These are phyloP conservation scores for Sungouiella blattae DNA, from an alignment of 805 yeast species.

Conservation along the genomic window DNA sequence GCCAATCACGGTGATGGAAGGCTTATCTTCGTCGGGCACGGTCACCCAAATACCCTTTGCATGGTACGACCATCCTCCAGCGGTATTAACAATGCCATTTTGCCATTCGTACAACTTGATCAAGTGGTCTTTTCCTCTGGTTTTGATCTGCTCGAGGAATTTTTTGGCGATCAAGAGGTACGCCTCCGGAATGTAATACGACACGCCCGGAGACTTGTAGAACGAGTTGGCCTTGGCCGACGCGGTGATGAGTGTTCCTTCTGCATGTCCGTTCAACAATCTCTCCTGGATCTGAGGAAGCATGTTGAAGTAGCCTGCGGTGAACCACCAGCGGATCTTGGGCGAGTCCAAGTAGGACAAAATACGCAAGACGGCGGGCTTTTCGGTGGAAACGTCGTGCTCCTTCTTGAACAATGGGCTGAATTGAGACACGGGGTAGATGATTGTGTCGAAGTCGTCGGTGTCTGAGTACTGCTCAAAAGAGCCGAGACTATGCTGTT, in stretches of 20 bases:
- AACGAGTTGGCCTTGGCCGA: constrained; percentile 91
- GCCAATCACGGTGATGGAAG: constrained; percentile 80
- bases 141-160: constrained; percentile 55
- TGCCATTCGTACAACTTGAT: constrained; percentile 80
- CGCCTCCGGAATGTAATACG: constrained; percentile 81
- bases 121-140: constrained; percentile 35
- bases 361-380: constrained; percentile 60
- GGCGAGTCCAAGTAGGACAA: constrained; percentile 56
- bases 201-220: constrained; percentile 77
- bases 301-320: constrained; percentile 97
- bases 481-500: constrained; percentile 33
- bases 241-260: constrained; percentile 80
- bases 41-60: constrained; percentile 93
- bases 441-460: constrained; percentile 51
- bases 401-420: constrained; percentile 71
- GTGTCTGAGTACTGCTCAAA: constrained; percentile 33
- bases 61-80: constrained; percentile 94
- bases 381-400: constrained; percentile 70
- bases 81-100: constrained; percentile 75
- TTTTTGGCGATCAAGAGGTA: constrained; percentile 71
- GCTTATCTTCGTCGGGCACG: constrained; percentile 52
- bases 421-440: constrained; percentile 89
- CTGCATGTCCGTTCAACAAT: constrained; percentile 55
- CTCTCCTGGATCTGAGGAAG: constrained; percentile 63
- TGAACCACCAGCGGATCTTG: constrained; percentile 71